phyloP scores from a whole-genome alignment of 805 yeast genomes.

The Candida xiaguanensis region DNA sequence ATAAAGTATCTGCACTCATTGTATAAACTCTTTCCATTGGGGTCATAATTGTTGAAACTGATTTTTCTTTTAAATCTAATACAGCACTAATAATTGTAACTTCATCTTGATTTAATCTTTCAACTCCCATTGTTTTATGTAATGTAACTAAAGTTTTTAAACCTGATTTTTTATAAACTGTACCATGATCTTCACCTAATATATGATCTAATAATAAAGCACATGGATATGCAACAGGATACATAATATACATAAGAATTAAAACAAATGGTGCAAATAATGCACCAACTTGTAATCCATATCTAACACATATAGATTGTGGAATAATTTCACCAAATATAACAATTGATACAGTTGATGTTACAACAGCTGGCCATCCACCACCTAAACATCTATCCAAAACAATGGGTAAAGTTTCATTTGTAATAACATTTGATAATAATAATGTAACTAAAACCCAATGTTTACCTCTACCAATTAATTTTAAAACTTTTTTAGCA shows the following conservation, averaged over 20 bases:
- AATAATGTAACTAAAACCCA: slow-evolving; percentile 92
- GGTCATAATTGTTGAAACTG: slow-evolving; percentile 86
- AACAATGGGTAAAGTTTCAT: slow-evolving; percentile 91
- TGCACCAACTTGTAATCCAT: slow-evolving; percentile 89
- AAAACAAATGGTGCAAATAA: slow-evolving; percentile 86
- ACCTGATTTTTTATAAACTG: slow-evolving; percentile 88
- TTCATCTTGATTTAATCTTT: slow-evolving; percentile 88
- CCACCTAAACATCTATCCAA: slow-evolving; percentile 92
- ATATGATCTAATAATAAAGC: slow-evolving; percentile 75
- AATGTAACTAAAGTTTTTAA: slow-evolving; percentile 89
- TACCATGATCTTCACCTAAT: slow-evolving; percentile 95
- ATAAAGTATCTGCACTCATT: slow-evolving; percentile 73
- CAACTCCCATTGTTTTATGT: slow-evolving; percentile 94
- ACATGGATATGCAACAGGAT: slow-evolving; percentile 89
- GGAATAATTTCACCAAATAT: slow-evolving; percentile 96
- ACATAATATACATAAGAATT: slow-evolving; percentile 79
- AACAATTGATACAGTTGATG: slow-evolving; percentile 90
- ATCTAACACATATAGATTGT: slow-evolving; percentile 87
- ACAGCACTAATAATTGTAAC: slow-evolving; percentile 95
- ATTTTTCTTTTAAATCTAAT: slow-evolving; percentile 86
- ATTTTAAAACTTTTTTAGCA: slow-evolving; percentile 66
- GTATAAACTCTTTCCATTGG: slow-evolving; percentile 89
- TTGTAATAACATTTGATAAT: slow-evolving; percentile 84
- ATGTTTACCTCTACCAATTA: slow-evolving; percentile 84
- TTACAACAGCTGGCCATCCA: slow-evolving; percentile 94